These are phyloP conservation scores for Beauveria bassiana DNA, from an alignment of 2,329 filamentous ascomycete species.

Conservation along the genomic window DNA sequence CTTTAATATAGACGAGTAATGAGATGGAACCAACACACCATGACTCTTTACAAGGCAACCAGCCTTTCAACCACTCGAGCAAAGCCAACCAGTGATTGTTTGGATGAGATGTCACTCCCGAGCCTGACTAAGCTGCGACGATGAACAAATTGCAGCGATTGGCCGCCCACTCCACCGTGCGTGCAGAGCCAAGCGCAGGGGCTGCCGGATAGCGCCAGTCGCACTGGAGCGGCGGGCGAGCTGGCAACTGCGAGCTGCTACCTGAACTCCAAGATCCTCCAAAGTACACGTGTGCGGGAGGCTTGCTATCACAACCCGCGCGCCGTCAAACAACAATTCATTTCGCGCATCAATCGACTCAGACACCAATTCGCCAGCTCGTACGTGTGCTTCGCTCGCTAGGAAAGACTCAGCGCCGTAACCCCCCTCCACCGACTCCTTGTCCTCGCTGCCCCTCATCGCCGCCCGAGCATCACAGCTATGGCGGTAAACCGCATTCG, in stretches of 20 bases:
- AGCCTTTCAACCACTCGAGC: neutral
- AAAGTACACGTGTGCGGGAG: constrained; percentile 10
- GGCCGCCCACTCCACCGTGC: constrained; percentile 1
- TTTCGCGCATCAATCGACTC: neutral
- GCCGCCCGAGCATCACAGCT: constrained; percentile 21
- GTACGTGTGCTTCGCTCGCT: neutral
- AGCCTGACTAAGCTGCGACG: constrained; percentile 8
- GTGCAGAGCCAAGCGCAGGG: neutral
- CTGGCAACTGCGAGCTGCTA: constrained; percentile 1
- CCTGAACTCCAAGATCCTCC: constrained; percentile 4
- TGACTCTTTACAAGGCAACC: neutral
- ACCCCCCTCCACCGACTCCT: neutral
- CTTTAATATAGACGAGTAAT: too few species aligned
- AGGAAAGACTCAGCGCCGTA: neutral
- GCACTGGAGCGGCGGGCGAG: neutral
- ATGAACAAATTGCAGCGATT: neutral
- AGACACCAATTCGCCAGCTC: neutral
- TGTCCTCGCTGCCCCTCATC: constrained; percentile 19
- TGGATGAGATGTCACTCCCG: neutral
- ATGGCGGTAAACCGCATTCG: constrained; percentile 97
- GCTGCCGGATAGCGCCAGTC: constrained; percentile 5
- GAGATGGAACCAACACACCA: neutral
- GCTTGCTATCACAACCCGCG: neutral
- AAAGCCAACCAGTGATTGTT: neutral
- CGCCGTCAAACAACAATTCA: neutral